Conservation (phyloP, 805 yeast genomes). For the Saccharomycopsis fermentans region DNA sequence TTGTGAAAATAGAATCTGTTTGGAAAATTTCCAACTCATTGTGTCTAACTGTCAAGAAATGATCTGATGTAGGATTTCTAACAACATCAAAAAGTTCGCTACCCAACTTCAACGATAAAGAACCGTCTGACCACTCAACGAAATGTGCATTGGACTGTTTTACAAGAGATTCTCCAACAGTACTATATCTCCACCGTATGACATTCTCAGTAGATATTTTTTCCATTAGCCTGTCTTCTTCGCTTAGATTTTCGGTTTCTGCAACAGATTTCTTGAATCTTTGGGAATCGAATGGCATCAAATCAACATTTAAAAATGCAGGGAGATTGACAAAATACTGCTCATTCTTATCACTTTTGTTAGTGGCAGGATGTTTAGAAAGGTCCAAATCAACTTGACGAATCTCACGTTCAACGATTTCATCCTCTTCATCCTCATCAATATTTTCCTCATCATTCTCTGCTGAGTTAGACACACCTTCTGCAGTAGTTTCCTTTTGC, state of each 20-base stretch:
- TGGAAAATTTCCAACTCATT: conserved; percentile 63
- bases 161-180: conserved; percentile 53
- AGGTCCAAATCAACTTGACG: conserved; percentile 26
- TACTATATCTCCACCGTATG: conserved; percentile 85
- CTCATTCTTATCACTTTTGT: conserved; percentile 32
- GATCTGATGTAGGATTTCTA: conserved; percentile 54
- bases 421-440: conserved; percentile 27
- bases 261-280: conserved; percentile 42
- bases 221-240: conserved; percentile 48
- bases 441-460: conserved; percentile 26
- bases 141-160: conserved; percentile 86
- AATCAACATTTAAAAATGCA: conserved; percentile 69
- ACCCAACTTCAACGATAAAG: conserved; percentile 77
- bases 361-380: conserved; percentile 35
- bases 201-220: conserved; percentile 72
- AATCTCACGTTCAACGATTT: conserved; percentile 20
- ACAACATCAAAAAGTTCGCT: conserved; percentile 76
- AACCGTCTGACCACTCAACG: conserved; percentile 91
- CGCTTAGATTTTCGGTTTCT: conserved; percentile 31
- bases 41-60: conserved; percentile 61
- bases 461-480: conserved; percentile 8
- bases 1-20: conserved; percentile 53
- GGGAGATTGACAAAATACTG: conserved; percentile 58
- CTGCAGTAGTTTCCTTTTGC: conserved; percentile 16
- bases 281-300: conserved; percentile 79